Percentiles rank a stretch among this genome's conserved stretches.
phyloP scores from a whole-genome alignment of 1,284 basidiomycete species.

The Pseudozyma flocculosa region DNA sequence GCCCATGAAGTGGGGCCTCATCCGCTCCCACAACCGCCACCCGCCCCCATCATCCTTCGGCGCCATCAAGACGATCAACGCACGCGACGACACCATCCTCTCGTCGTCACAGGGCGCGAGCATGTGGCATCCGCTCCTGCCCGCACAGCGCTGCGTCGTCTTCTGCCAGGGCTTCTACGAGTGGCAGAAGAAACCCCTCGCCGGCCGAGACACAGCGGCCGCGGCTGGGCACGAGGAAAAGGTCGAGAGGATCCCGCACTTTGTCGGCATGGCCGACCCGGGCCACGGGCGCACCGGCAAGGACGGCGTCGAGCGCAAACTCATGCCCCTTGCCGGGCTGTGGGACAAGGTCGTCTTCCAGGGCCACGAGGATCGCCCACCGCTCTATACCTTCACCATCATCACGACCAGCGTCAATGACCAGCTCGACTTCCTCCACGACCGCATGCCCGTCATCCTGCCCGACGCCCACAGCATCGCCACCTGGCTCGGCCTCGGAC shows the following conservation, averaged over 20 bases:
- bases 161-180: conserved; percentile 56
- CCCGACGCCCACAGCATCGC: conserved; percentile 66
- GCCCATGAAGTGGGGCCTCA: conserved; percentile 78
- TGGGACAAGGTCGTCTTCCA: conserved; percentile 70
- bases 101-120: conserved; percentile 9
- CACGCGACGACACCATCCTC: conserved; percentile 77
- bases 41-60: conserved; percentile 64
- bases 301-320: conserved; percentile 63
- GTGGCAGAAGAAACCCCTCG: conserved; percentile 31
- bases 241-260: conserved; percentile 60
- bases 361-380: conserved; percentile 63
- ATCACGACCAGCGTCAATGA: conserved; percentile 69
- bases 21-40: conserved; percentile 74
- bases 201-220: conserved; percentile 5
- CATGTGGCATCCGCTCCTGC: conserved; percentile 31
- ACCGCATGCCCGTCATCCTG: conserved; percentile 88
- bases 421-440: conserved; percentile 65
- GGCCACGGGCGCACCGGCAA: conserved; percentile 67
- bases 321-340: conserved; percentile 85
- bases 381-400: conserved; percentile 81
- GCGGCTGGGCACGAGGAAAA: conserved; percentile 11
- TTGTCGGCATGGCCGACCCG: conserved; percentile 77
- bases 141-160: conserved; percentile 47
- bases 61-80: conserved; percentile 81
- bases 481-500: conserved; percentile 75